phyloP scores from a whole-genome alignment of 768 basidiomycete genomes.

The Trametes cinnabarina region DNA sequence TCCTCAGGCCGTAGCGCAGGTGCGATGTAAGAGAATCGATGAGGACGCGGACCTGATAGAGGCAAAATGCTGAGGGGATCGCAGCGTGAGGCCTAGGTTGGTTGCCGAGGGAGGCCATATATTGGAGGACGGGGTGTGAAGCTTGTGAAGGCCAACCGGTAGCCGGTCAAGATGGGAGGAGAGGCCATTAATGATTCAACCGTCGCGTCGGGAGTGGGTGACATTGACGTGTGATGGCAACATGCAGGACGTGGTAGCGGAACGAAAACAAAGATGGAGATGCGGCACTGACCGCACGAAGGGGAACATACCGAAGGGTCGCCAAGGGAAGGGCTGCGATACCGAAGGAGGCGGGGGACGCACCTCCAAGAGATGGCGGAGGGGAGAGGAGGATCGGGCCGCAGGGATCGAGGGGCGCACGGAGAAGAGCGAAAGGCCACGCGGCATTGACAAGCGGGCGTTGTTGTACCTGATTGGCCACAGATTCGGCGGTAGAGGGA shows the following conservation, averaged over 20 bases:
- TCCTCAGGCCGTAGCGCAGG: too few relatives aligned
- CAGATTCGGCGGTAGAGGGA: background rate
- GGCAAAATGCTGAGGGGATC: background rate
- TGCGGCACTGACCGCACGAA: too few relatives aligned
- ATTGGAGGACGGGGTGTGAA: too few relatives aligned
- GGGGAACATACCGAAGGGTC: background rate
- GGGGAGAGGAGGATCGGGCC: slow-evolving; percentile 6
- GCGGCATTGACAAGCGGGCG: slow-evolving; percentile 12
- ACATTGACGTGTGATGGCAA: background rate
- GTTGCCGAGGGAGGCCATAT: background rate
- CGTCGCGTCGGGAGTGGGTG: background rate
- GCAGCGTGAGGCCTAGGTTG: background rate
- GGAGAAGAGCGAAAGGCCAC: slow-evolving; percentile 8
- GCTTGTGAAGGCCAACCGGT: background rate
- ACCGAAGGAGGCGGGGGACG: too few relatives aligned
- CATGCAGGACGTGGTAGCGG: background rate
- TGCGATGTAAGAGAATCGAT: too few relatives aligned
- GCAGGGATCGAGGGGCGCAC: background rate
- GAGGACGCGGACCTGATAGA: background rate
- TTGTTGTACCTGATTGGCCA: slow-evolving; percentile 1
- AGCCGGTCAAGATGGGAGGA: background rate
- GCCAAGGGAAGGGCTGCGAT: too few relatives aligned
- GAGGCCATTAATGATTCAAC: background rate
- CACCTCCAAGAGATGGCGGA: background rate
- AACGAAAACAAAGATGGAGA: too few relatives aligned